Base-by-base conservation (phyloP, 1,284 basidiomycete species). In the Melampsora americana region DNA sequence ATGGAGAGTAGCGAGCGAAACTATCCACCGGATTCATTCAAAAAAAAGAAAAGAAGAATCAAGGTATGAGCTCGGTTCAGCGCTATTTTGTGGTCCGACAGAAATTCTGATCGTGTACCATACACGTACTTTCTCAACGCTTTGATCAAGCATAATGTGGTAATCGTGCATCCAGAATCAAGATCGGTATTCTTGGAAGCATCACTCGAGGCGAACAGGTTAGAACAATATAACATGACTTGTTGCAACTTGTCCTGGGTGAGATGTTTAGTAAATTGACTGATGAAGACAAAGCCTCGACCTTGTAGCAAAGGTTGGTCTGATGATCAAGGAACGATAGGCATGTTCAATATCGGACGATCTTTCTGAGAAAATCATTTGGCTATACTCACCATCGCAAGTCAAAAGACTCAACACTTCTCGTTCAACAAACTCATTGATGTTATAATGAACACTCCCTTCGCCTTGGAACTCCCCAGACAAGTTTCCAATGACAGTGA, bases 131-230 rank as follows among this genome's bases (percentile, higher is more conserved):
- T 93, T 81, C 91, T 89, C 64, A 95, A 87, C 0, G 94, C 93
- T 82, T 92, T 92, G 46, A 98, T 90, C 18, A 95, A 95, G 3
- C 92, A 95, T 3, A 98, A 86, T 84, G 96, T 98, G 81, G 97
- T 91, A 0, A 93, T 91, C 20, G 93, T 86, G 20, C 88, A 87
- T 23, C 53, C 28, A 2, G 28, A 56, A 28, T 56, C 53, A 56
- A 14, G 7, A 56, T 56, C 53, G 28, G 53, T 23, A 56, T 56
- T 56, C 7, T 23, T 28, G 20, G 53, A 56, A 0, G 90, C 88
- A 32, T 88, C 86, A 26, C 82, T 81, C 0, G 89, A 86, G 81
- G 93, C 92, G n/a, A 98, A 86, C 1, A 92, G 92, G 59, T 89
- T 87, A 39, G 95, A 86, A 0, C 94, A 92, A 6, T 92, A 92